phyloP scores from a whole-genome alignment of 352 stramenopile genomes.

The Halophytophthora batemanensis region DNA sequence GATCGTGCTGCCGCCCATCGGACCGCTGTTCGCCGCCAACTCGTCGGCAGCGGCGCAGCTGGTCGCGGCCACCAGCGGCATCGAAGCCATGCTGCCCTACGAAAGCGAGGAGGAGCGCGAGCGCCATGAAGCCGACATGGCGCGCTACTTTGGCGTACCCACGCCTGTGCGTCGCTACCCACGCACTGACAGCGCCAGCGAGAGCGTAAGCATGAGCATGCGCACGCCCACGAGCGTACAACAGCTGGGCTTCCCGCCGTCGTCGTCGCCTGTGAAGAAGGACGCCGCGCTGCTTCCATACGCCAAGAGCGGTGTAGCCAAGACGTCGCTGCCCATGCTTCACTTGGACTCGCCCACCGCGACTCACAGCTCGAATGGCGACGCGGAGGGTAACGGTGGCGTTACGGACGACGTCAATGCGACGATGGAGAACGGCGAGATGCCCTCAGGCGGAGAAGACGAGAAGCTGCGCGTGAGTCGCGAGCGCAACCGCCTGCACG shows the following conservation, averaged over 20 bases:
- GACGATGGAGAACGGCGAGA: not conserved
- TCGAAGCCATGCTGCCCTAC: conserved; percentile 12
- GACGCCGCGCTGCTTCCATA: conserved; percentile 18
- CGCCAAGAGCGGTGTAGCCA: conserved; percentile 12
- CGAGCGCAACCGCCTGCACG: conserved; percentile 73
- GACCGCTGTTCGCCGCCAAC: conserved; percentile 39
- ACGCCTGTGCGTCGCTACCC: conserved; percentile 17
- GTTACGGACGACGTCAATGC: conserved; percentile 8
- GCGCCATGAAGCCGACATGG: conserved; percentile 32
- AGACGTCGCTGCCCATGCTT: conserved; percentile 32
- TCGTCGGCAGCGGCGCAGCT: conserved; percentile 1
- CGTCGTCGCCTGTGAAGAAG: conserved; percentile 67
- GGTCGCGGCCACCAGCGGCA: conserved; percentile 1
- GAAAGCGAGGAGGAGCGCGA: conserved; percentile 32
- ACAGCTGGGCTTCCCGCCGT: conserved; percentile 35
- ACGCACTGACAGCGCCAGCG: conserved; percentile 6
- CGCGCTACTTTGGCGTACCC: conserved; percentile 39
- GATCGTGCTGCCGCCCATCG: conserved; percentile 58
- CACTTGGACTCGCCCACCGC: conserved; percentile 42
- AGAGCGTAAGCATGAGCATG: conserved; percentile 20
- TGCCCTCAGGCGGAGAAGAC: conserved; percentile 28
- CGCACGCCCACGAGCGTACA: conserved; percentile 61
- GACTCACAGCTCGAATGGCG: conserved; percentile 7
- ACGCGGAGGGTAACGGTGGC: too few species aligned
- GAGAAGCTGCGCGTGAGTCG: conserved; percentile 71